Base-by-base conservation (phyloP, 805 yeast species). In the Wickerhamiella sorbophila region DNA sequence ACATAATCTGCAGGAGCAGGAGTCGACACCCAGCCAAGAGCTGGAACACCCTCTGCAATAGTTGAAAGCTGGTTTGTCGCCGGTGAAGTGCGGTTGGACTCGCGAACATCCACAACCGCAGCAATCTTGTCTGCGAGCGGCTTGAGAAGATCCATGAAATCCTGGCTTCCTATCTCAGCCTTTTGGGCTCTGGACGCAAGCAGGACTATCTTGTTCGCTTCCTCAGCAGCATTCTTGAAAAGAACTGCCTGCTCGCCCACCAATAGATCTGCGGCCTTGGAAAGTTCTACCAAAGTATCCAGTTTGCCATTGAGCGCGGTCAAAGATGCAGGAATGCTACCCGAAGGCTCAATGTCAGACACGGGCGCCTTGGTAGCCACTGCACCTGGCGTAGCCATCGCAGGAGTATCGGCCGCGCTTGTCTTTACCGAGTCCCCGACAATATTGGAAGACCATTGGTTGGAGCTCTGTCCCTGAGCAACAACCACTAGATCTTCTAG, bases 11-110 rank as follows among this genome's bases (percentile, higher is more conserved):
- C 74, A 1, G 96, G 95, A 4, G 84, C 75, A 3, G 70, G 74
- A 4, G 74, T 72, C 16, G 83, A 75, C 47, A 88, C 72, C 99
- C 99, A 91, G 19, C 94, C 94, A 41, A 87, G 67, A 5, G 82
- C 84, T 9, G 95, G 86, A 8, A 81, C 74, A 39, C 95, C 96
- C 57, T 91, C 97, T 20, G 86, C 74, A 33, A 91, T 70, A 1
- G 96, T 73, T 52, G 79, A 84, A 60, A 91, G 69, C 56, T 82
- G 83, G 53, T 82, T 74, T 57, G 69, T 71, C 49, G 64, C 69
- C 48, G 72, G 70, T 20, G 83, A 78, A 38, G 69, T 66, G 51
- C 95, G 75, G 59, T 83, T 80, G 33, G 67, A 65, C 50, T 91
- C 96, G 52, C 88, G 82, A 51, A 80, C 53, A 18, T 70, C 71